Base-by-base conservation (phyloP, 768 basidiomycete genomes). In the Rhizopogon roseolus region DNA sequence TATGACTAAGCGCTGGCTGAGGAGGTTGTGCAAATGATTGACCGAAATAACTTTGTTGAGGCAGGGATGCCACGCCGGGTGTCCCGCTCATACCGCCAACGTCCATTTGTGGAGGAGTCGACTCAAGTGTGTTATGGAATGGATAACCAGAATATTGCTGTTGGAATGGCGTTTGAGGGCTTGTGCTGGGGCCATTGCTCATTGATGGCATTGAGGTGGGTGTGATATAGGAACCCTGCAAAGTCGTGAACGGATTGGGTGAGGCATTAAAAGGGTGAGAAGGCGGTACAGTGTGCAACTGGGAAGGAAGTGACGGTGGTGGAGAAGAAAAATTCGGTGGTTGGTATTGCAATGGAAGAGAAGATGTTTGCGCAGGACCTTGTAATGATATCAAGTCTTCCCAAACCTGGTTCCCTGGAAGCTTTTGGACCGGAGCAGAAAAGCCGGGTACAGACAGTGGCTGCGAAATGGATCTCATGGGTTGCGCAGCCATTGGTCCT, bases 331-430 rank as follows among this genome's bases (percentile, higher is more conserved):
- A 38, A 32, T 19, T 53, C 28, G 13, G 60, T 19, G 42, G 38
- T 54, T 59, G 62, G 41, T 66, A 68, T 48, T 73, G 83, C 10
- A 85, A 71, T 11, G 83, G 79, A 13, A 82, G 76, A 14, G 68
- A 76, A n/a, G 72, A 66, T 11, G 67, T 62, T 32, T 64, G 60
- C 13, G 68, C 53, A n/a, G 74, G 69, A 14, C 53, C 62, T 54
- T 79, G 79, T 28, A 81, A 68, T 41, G 77, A 76, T 55, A 79
- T 63, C 13, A 86, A 69, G 62, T 86, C 84, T 36, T 77, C 73
- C 84, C 83, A 85, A n/a, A 82, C 76, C 46, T 72, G 71, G 10
- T 64, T 64, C n/a, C 66, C 60, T n/a, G 53, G 22, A 22, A 61
- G 60, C 32, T 62, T 59, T 49, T 54, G 57, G 28, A 50, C 51